phyloP scores from a whole-genome alignment of 164 flowering plant genomes.

The Taxillus chinensis region DNA sequence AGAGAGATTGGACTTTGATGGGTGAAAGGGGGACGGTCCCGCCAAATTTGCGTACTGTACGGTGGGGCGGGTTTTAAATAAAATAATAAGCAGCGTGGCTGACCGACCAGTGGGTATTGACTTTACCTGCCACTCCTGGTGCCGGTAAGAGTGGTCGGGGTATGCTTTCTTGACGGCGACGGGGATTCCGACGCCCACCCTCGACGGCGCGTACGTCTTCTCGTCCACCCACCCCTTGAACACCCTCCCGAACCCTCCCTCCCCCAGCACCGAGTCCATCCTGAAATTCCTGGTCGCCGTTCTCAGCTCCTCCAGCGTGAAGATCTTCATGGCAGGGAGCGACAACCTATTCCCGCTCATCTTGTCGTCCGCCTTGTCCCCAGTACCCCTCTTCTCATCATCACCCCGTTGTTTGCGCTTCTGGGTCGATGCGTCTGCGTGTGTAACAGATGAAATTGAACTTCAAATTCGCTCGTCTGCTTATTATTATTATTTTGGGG shows the following conservation, averaged over 20 bases:
- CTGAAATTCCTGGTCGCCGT: constrained; percentile 9
- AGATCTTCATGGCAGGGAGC: constrained; percentile 4
- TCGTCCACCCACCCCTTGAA: constrained; percentile 13
- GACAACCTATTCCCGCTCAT: background rate
- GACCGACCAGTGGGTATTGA: no score
- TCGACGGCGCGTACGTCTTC: constrained; percentile 6
- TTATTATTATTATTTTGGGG: no score
- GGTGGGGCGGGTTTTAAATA: no score
- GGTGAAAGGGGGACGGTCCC: no score
- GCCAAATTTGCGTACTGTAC: no score
- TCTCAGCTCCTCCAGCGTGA: constrained; percentile 5
- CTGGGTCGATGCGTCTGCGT: no score
- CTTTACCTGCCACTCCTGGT: constrained; percentile 11
- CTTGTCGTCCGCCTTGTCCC: background rate
- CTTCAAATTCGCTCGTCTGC: no score
- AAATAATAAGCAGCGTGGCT: no score
- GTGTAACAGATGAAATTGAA: no score
- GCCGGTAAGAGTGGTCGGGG: constrained; percentile 4
- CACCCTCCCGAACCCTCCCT: constrained; percentile 12
- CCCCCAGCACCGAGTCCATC: constrained; percentile 9
- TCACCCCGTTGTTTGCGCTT: background rate
- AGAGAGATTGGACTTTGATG: no score
- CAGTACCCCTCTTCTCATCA: background rate
- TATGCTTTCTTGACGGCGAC: constrained; percentile 9
- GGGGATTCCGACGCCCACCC: constrained; percentile 6